Conservation (phyloP, 495 filamentous ascomycete genomes). For the Talaromyces adpressus region DNA sequence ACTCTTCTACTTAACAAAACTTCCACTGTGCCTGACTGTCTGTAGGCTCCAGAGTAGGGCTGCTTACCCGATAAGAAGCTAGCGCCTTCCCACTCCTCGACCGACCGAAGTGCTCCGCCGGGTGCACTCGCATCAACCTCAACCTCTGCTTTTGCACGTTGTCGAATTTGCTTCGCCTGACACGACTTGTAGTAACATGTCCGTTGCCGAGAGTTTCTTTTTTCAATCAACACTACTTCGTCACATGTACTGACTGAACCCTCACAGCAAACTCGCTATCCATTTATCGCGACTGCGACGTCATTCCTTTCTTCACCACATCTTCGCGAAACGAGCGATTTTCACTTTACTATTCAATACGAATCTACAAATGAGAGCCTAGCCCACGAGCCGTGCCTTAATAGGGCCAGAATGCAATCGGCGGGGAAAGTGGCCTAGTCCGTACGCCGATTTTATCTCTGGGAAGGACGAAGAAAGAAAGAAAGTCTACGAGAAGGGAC, state of each 20-base stretch:
- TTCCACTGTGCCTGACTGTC: neutral
- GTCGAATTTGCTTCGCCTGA: neutral
- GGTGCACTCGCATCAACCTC: neutral
- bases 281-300: neutral
- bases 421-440: neutral
- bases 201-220: neutral
- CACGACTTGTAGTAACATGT: neutral
- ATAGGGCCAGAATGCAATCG: neutral
- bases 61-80: constrained; percentile 1
- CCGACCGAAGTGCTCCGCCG: neutral
- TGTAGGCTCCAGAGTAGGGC: neutral
- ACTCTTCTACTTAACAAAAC: neutral
- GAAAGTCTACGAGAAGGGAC: neutral
- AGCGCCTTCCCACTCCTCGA: neutral
- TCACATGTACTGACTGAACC: neutral
- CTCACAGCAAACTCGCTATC: neutral
- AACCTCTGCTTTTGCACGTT: neutral
- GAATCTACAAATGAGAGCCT: neutral
- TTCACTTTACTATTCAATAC: neutral
- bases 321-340: neutral
- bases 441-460: neutral
- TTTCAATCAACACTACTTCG: neutral
- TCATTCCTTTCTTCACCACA: neutral
- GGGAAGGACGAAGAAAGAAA: neutral
- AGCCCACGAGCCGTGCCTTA: neutral